Base-by-base conservation (phyloP, 441 rosid genomes). In the Populus hybrid region DNA sequence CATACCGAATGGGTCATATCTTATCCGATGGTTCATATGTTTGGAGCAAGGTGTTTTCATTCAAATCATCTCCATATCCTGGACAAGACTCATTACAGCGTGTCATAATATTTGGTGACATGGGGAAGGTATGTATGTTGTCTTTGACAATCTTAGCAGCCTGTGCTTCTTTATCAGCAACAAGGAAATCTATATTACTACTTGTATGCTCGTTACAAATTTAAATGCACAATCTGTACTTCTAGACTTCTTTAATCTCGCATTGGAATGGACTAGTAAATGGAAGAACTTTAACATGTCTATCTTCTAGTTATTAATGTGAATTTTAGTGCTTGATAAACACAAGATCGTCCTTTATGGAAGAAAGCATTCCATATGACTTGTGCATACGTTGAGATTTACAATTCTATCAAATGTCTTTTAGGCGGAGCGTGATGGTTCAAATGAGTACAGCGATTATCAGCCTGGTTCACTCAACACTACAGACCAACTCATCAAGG, bases 381-480 rank as follows among this genome's bases (percentile, higher is more conserved):
- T 14, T 46, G 57, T 46, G 57, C 57, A 46, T 46, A 46, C 1
- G 1, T 16, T 0, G 61, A 53, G 61, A 32, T 67, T 14, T 76
- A 30, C 73, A 20, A 50, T 69, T 71, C 77, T 72, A 73, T 65
- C 59, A 46, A 20, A 18, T 72, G 23, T 70, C 46, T 81, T 84
- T 78, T 90, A 91, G 98, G 98, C 91, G 20, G 97, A 95, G 86
- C 90, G 97, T 68, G 98, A 94, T 90, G 97, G 98, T 78, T 94
- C 99, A 3, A 94, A 92, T 50, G 97, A 94, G 82, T 94, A 88
- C 76, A 88, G 86, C 73, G 75, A 91, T 78, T 92, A 94, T 75
- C 97, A 94, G 87, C 95, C 97, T 0, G 95, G 97, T 40, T 82
- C 98, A 36, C 83, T 94, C 10, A 90, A 90, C 78, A 94, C 97